Evolutionary conservation across 106 monocot species (phyloP).

Genomic region (Dendrobium catenatum): DNA sequence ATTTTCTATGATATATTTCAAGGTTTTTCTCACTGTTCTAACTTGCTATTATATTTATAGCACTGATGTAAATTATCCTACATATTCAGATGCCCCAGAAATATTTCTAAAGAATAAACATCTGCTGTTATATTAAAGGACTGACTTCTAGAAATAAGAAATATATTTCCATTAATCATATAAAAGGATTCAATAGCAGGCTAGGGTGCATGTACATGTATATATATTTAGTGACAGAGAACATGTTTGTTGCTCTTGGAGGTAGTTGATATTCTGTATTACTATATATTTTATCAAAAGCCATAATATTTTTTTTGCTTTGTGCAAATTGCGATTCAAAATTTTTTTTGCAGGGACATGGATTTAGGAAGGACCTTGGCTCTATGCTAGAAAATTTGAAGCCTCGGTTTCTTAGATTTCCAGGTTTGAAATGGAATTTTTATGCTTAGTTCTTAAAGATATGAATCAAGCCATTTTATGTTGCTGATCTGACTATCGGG

Average conservation of each 20-base stretch:
- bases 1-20: neutral
- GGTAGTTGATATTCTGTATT: neutral
- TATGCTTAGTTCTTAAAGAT: neutral
- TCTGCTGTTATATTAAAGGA: too few relatives aligned
- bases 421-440: conserved; percentile 27
- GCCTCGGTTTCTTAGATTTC: conserved; percentile 57
- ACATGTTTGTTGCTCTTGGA: neutral
- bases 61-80: too few relatives aligned
- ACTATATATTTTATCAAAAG: neutral
- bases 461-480: neutral
- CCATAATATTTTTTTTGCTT: neutral
- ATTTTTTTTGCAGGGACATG: conserved; percentile 38
- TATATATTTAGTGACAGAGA: neutral
- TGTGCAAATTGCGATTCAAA: conserved; percentile 6
- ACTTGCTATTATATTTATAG: too few relatives aligned
- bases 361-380: conserved; percentile 38
- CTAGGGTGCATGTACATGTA: too few relatives aligned
- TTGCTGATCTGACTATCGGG: too few relatives aligned
- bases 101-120: too few relatives aligned
- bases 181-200: too few relatives aligned
- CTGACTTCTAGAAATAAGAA: too few relatives aligned
- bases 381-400: conserved; percentile 46
- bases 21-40: neutral
- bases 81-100: too few relatives aligned
- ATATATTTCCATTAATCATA: too few relatives aligned